phyloP scores from a whole-genome alignment of 2,329 filamentous ascomycete genomes.

The Epichloe gansuensis region DNA sequence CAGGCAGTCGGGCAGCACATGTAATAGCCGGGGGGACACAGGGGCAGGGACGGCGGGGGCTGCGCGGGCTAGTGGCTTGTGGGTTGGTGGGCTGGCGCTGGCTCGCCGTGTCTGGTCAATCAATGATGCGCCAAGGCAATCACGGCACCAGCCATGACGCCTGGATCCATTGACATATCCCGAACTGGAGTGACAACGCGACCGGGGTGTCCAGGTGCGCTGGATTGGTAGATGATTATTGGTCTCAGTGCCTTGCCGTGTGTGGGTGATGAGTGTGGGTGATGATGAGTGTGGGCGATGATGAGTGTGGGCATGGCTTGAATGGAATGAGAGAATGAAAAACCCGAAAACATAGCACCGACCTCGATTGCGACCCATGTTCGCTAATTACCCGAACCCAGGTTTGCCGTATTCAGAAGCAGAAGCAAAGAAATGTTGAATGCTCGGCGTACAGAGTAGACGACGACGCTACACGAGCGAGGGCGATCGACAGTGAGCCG shows the following conservation, averaged over 20 bases:
- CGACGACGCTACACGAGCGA: background rate
- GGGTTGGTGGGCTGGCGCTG: background rate
- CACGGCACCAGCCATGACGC: background rate
- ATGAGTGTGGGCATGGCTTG: background rate
- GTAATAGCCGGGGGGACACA: background rate
- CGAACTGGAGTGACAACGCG: background rate
- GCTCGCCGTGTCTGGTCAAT: background rate
- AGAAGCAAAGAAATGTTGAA: background rate
- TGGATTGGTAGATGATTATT: background rate
- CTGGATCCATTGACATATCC: background rate
- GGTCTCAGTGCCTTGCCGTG: background rate
- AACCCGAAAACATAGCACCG: slow-evolving; percentile 19
- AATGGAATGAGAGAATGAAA: slow-evolving; percentile 3
- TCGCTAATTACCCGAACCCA: slow-evolving; percentile 10
- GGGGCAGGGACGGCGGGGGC: background rate
- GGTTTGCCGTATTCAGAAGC: background rate
- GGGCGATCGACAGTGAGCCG: background rate
- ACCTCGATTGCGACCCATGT: slow-evolving; percentile 45
- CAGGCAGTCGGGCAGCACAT: background rate
- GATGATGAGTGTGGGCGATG: background rate
- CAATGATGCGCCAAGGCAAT: background rate
- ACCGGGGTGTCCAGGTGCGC: background rate
- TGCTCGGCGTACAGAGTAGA: background rate
- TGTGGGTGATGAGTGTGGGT: background rate
- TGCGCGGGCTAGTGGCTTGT: background rate